A percentile compares a stretch with the other conserved stretches of the same genome.
Evolutionary conservation across 805 yeast species (phyloP).

Genomic region (Yueomyces sp.): DNA sequence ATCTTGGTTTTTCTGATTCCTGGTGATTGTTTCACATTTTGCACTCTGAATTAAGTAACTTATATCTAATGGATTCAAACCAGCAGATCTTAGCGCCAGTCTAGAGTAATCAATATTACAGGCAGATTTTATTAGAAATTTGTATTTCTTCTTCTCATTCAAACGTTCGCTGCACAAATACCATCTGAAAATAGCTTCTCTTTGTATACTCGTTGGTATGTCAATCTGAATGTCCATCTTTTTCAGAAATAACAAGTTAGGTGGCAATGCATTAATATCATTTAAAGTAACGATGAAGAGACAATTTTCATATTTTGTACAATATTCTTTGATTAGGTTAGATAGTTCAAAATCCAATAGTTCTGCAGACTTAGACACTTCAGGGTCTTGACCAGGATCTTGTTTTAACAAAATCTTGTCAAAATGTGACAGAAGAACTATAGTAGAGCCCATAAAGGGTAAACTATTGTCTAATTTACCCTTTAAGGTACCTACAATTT

Average conservation of each 20-base stretch:
- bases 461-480: slow-evolving; percentile 63
- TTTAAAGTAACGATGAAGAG: slow-evolving; percentile 55
- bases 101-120: slow-evolving; percentile 33
- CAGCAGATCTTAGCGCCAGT: slow-evolving; percentile 81
- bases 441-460: slow-evolving; percentile 30
- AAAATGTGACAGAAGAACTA: slow-evolving; percentile 56
- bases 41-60: slow-evolving; percentile 57
- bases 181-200: slow-evolving; percentile 47
- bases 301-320: slow-evolving; percentile 23
- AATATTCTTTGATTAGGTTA: slow-evolving; percentile 43
- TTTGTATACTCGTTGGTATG: slow-evolving; percentile 70
- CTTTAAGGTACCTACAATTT: slow-evolving; percentile 61
- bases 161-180: slow-evolving; percentile 26
- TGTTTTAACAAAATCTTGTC: slow-evolving; percentile 59
- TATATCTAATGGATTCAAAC: slow-evolving; percentile 76
- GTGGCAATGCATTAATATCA: slow-evolving; percentile 57
- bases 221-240: slow-evolving; percentile 65
- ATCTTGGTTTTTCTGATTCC: slow-evolving; percentile 29
- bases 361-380: slow-evolving; percentile 20
- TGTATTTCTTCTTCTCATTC: slow-evolving; percentile 2
- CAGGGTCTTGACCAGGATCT: slow-evolving; percentile 42
- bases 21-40: slow-evolving; percentile 39
- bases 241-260: slow-evolving; percentile 48
- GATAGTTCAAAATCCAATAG: slow-evolving; percentile 35
- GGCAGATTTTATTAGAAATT: slow-evolving; percentile 1